Evolutionary conservation across 495 filamentous ascomycete genomes (phyloP), one percentile per base, ranked within the genome.

Genomic region (Neurospora sp.): DNA sequence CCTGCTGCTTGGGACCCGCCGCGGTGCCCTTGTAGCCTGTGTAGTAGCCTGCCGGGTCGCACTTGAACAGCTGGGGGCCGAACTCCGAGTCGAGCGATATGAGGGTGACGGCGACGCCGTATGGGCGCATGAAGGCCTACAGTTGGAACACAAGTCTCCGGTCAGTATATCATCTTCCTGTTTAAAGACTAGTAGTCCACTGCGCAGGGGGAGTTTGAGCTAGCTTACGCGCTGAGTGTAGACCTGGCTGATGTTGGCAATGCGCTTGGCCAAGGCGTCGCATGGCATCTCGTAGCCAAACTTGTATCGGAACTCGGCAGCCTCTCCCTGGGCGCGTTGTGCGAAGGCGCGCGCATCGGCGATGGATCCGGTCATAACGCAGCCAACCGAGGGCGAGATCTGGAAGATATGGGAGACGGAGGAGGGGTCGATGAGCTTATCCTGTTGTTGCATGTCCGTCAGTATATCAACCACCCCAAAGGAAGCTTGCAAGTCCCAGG

Each of bases 281-380:
- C 93, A 97, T 72, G 96, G 96, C 96, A 99, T 99, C 86, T 99
- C 96, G 83, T 99, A 99, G 81, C 96, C 96, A 80, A 89, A 97
- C 82, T 98, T 98, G 89, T 99, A 98, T 82, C 90, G 89, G 86
- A 99, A 99, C 76, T 98, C 94, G 69, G 95, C 96, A 74, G 96
- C 96, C 85, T 99, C 96, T 72, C 92, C 92, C 86, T 94, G 90
- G 76, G 96, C 96, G 77, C 96, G 91, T 82, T 92, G 91, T 62
- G 97, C 93, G 73, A 90, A 94, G 48, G 96, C 96, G 73, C 96
- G 87, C 59, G 96, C 96, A 88, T 99, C 96, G 75, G 96, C 96
- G 82, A 98, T 98, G 72, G 96, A 97, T 37, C 96, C 96, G 36
- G 96, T 99, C 92, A 98, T 97, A 77, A 98, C 96, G 80, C 94